Evolutionary conservation across 768 basidiomycete genomes (phyloP).

Genomic region (Tylopilus felleus): DNA sequence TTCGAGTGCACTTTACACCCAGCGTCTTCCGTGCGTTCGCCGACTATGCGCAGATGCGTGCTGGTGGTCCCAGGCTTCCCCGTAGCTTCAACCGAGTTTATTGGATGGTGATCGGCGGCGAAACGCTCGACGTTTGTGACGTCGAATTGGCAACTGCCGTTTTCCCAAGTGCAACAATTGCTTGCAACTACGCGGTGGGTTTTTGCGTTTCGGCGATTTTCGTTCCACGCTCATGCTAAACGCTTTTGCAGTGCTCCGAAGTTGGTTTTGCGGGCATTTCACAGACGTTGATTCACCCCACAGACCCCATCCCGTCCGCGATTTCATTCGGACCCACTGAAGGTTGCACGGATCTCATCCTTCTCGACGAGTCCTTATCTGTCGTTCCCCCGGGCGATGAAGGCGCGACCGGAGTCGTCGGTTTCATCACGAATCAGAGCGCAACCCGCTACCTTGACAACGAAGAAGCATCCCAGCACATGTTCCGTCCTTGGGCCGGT

Average conservation of each 20-base stretch:
- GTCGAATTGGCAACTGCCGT: constrained; percentile 10
- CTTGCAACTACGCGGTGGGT: constrained; percentile 17
- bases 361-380: constrained; percentile 15
- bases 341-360: constrained; percentile 11
- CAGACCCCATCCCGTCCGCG: constrained; percentile 9
- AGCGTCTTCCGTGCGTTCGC: constrained; percentile 17
- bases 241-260: constrained; percentile 9
- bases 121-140: constrained; percentile 8
- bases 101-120: constrained; percentile 17
- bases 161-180: constrained; percentile 12
- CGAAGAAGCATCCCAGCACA: constrained; percentile 11
- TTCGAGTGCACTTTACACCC: constrained; percentile 14
- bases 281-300: constrained; percentile 12
- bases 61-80: constrained; percentile 10
- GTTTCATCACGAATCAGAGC: constrained; percentile 11
- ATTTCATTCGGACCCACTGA: constrained; percentile 11
- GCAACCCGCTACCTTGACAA: constrained; percentile 12
- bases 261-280: constrained; percentile 17
- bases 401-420: constrained; percentile 8
- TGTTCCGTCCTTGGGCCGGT: constrained; percentile 16
- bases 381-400: constrained; percentile 1
- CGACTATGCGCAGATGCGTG: constrained; percentile 9
- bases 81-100: constrained; percentile 17
- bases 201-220: background rate
- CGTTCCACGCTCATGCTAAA: background rate